Conservation (phyloP, 139 green algal species). For the Tetraselmis striata region DNA sequence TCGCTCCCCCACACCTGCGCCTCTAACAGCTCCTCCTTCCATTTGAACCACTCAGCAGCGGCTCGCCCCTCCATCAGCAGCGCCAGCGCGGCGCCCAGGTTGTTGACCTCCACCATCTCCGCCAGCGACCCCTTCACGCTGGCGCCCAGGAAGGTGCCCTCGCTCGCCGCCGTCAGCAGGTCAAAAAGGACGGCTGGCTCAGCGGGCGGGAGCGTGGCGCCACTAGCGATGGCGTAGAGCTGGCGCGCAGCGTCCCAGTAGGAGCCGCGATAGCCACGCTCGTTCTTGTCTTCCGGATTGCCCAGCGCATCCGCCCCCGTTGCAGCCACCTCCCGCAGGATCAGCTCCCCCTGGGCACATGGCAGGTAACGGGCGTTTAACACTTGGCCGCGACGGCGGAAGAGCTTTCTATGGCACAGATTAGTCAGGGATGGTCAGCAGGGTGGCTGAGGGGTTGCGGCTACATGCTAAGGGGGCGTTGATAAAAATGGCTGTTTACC, state of each 20-base stretch:
- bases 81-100: neutral
- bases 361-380: neutral
- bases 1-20: neutral
- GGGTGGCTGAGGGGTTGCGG: no score
- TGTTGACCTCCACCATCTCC: neutral
- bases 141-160: neutral
- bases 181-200: neutral
- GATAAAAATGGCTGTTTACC: no score
- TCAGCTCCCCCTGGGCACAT: neutral
- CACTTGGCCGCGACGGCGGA: no score
- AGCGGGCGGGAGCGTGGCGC: no score
- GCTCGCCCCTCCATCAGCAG: neutral
- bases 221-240: neutral
- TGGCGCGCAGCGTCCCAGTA: neutral
- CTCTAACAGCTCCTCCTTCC: neutral
- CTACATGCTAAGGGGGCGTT: no score
- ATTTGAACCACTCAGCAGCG: neutral
- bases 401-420: no score
- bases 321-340: neutral
- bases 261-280: neutral
- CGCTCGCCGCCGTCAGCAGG: neutral
- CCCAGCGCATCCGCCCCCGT: neutral
- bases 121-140: neutral
- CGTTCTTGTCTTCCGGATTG: neutral
- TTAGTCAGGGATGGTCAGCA: no score